Percentiles rank a stretch among this genome's conserved stretches.
Evolutionary conservation across 768 basidiomycete species (phyloP).

Genomic region (Suillus bovinus): DNA sequence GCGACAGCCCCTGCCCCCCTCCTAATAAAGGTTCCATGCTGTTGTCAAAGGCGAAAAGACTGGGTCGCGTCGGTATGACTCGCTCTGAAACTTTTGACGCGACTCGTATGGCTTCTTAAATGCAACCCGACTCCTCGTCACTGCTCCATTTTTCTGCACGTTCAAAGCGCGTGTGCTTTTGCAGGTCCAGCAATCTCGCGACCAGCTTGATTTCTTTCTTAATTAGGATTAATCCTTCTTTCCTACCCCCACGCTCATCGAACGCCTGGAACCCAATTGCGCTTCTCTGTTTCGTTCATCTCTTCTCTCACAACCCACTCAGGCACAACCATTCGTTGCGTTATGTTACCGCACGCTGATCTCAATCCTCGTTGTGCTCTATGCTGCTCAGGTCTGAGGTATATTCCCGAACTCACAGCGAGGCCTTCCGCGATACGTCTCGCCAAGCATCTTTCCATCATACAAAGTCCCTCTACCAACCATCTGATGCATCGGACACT

Average conservation of each 20-base stretch:
- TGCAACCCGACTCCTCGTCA: conserved; percentile 18
- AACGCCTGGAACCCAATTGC: conserved; percentile 5
- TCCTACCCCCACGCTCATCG: conserved; percentile 1
- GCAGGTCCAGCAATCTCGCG: conserved; percentile 8
- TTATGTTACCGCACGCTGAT: conserved; percentile 18
- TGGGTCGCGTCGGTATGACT: conserved; percentile 46
- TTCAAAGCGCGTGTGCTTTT: not conserved
- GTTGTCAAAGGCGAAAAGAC: conserved; percentile 59
- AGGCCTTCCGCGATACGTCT: conserved; percentile 10
- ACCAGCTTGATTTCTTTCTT: conserved; percentile 12
- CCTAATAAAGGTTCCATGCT: conserved; percentile 51
- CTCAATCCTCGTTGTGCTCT: conserved; percentile 18
- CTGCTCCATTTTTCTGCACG: conserved; percentile 1
- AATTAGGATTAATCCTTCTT: conserved; percentile 3
- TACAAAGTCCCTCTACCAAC: conserved; percentile 20
- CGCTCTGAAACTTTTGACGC: conserved; percentile 75
- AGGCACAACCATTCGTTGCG: conserved; percentile 13
- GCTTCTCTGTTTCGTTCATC: conserved; percentile 12
- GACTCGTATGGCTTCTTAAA: conserved; percentile 48
- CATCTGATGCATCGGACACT: conserved; percentile 28
- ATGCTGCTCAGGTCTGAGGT: conserved; percentile 12
- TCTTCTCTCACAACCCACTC: conserved; percentile 15
- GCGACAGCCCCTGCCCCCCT: conserved; percentile 88
- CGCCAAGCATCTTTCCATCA: conserved; percentile 23
- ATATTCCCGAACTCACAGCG: conserved; percentile 10